Evolutionary conservation across 2,329 filamentous ascomycete species (phyloP), one percentile per base, ranked within the genome.

Genomic region (Monascus ruber): DNA sequence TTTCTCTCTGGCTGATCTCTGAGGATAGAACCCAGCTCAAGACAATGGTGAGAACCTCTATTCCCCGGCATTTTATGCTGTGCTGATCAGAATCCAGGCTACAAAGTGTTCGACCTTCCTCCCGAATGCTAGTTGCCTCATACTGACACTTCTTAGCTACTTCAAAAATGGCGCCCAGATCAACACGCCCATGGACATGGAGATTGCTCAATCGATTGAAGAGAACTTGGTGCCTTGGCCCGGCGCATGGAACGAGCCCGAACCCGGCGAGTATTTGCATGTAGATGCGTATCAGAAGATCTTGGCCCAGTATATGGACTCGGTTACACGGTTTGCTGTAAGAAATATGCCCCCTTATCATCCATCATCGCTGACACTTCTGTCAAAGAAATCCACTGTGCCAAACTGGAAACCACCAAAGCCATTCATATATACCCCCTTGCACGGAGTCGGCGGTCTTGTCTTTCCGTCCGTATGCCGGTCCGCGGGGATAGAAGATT

Each of bases 111-210:
- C 40, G 56, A 26, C 32, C 36, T 31, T 35, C 36, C 35, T 39
- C 24, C 36, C 35, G 25, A 24, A 34, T 31, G 5, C 34, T 17
- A 5, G 28, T 42, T 40, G 25, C 28, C 9, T 32, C 24, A 24
- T 37, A 42, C 53, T 60, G 36, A 62, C 48, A 27, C 37, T 29
- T 26, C 24, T 24, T 47, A 67, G 64, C 6, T 81, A 81, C 59
- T 79, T 74, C 64, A 65, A 64, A 10, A 80, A 79, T 50, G 77
- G 76, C 2, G 77, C 74, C 49, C 77, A 81, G 53, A 81, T 81
- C 46, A 78, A 80, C 38, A 70, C 75, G 6, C 77, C 77, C 3
- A 71, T 75, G 44, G 77, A 81, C 47, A 61, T 52, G 17, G 71
- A 73, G 26, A 81, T 81, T 40, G 71, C 75, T 4, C 59, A 61